Percentiles rank a stretch among this genome's conserved stretches.
Conservation (phyloP, 768 basidiomycete species). For the Podaxis sp. region DNA sequence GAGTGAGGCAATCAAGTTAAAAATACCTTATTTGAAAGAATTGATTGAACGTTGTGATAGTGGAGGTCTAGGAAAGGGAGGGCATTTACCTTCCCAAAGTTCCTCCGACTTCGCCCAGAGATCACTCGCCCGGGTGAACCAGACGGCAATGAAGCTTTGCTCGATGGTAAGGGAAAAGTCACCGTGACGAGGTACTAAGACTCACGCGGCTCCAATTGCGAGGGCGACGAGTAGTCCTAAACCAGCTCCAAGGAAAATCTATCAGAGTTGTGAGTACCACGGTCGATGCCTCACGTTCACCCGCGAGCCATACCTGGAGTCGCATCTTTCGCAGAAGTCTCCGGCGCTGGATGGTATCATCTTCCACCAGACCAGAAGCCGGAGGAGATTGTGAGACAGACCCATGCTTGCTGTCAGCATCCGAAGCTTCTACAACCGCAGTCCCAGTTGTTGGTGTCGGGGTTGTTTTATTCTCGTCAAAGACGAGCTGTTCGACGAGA, state of each 20-base stretch:
- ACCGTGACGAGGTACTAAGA: background rate
- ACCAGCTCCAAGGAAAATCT: conserved; percentile 78
- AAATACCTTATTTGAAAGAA: conserved; percentile 48
- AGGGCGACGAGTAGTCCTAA: conserved; percentile 78
- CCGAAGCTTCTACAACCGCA: conserved; percentile 21
- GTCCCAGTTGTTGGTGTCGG: conserved; percentile 15
- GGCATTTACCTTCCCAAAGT: conserved; percentile 83
- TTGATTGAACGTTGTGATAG: background rate
- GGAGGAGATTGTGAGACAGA: conserved; percentile 24
- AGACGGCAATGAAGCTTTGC: conserved; percentile 79
- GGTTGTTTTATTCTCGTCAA: conserved; percentile 31
- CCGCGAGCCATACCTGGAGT: conserved; percentile 46
- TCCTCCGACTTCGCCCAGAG: conserved; percentile 85
- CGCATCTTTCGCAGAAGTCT: conserved; percentile 67
- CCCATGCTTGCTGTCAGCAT: conserved; percentile 27
- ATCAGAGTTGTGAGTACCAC: background rate
- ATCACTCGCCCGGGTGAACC: conserved; percentile 88
- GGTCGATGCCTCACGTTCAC: background rate
- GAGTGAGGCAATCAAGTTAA: conserved; percentile 66
- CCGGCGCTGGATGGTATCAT: conserved; percentile 32
- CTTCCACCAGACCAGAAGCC: conserved; percentile 22
- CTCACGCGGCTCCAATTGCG: conserved; percentile 78
- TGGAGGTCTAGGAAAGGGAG: background rate
- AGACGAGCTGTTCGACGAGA: conserved; percentile 84
- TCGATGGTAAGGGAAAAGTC: background rate